phyloP scores from a whole-genome alignment of 805 yeast genomes.

The Zygosaccharomyces siamensis region DNA sequence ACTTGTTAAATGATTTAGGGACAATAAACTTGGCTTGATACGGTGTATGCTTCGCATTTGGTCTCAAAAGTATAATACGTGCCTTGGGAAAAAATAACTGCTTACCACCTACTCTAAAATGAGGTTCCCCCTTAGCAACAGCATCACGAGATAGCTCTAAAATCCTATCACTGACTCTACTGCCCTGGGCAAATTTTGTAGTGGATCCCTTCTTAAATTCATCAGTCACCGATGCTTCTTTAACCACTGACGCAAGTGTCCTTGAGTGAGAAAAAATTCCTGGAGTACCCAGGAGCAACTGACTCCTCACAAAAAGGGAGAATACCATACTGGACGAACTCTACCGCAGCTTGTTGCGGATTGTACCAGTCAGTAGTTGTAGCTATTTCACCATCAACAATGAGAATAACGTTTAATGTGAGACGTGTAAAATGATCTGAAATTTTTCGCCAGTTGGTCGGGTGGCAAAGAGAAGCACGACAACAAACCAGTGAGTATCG shows the following conservation, averaged over 20 bases:
- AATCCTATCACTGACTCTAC: conserved; percentile 24
- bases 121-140: conserved; percentile 61
- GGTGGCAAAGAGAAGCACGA: conserved; percentile 15
- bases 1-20: conserved; percentile 87
- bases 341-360: background rate
- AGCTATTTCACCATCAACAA: background rate
- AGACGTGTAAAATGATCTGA: conserved; percentile 9
- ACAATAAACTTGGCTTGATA: conserved; percentile 95
- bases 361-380: background rate
- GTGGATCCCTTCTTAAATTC: conserved; percentile 1
- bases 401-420: background rate
- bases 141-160: conserved; percentile 43
- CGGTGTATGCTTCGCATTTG: conserved; percentile 95
- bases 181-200: background rate
- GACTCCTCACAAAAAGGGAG: conserved; percentile 1
- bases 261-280: conserved; percentile 13
- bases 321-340: background rate
- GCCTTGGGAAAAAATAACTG: conserved; percentile 83
- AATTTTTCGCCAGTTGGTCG: conserved; percentile 7
- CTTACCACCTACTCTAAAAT: conserved; percentile 75
- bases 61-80: conserved; percentile 71
- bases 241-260: conserved; percentile 31
- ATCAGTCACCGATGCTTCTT: conserved; percentile 6
- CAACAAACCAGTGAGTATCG: conserved; percentile 1
- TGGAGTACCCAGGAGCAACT: background rate